Evolutionary conservation across 805 yeast genomes (phyloP), one percentile per base, ranked within the genome.

Genomic region (Pichia kluyveri): DNA sequence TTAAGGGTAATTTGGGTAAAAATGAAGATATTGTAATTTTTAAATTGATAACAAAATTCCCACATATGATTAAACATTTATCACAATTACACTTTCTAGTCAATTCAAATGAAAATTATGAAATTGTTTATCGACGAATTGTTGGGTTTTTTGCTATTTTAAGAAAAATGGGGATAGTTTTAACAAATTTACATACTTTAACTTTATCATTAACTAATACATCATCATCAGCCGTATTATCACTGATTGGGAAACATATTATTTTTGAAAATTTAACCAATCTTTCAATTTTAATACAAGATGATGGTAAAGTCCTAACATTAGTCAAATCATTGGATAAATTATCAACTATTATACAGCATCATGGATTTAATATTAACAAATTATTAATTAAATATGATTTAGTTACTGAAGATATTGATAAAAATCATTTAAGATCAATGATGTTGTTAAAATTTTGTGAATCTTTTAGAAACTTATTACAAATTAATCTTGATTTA

Each of bases 61-160:
- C 66, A 4, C 57, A 55, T 14, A 47, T 57, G 50, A 50, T 64
- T 17, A 53, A 52, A 31, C 49, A 56, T 18, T 46, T 64, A 27
- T 47, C 45, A 34, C 60, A 57, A 44, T 47, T 64, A 18, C 59
- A 59, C 42, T 64, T 64, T 51, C 53, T 54, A 38, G 56, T 55
- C 32, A 44, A 45, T 41, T n/a, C 48, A 14, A 54, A 58, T 18
- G 56, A 50, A n/a, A 49, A 59, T 17, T 54, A 54, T 37, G 65
- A 64, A 18, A 43, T 54, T 26, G 65, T 57, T 15, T 64, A 64
- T 51, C 55, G 68, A 44, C 51, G 68, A 30, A 43, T 64, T 12
- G 68, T 64, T 45, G 68, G 68, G 12, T 61, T 60, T 38, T 56
- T 63, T 46, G 68, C 68, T 23, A 64, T 64, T 42, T 44, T 63